Base-by-base conservation (phyloP, 352 stramenopile species). In the Phytophthora brassicae region DNA sequence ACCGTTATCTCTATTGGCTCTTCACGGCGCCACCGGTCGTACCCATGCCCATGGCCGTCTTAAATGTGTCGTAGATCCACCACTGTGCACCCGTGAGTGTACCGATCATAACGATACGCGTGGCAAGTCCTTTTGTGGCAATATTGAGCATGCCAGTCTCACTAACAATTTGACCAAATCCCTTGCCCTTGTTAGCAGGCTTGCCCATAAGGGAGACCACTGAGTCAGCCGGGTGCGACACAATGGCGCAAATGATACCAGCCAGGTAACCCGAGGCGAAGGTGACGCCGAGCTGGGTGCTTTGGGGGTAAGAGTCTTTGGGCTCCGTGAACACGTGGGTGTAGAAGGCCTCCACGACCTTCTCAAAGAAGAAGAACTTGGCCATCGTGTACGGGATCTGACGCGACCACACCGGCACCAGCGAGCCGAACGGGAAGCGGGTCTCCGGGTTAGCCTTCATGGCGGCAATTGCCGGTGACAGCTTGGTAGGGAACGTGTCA, bases 311-410 rank as follows among this genome's bases (percentile, higher is more conserved):
- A 58, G 81, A 77, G 59, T 84, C 82, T 72, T 96, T 95, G 49
- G 90, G 90, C 71, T 93, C 85, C 45, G 90, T 97, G 74, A 96
- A 95, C 63, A 93, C 82, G 72, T 95, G 55, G 61, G 84, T 92
- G 81, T 95, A 95, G 70, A 95, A 95, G 22, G 68, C 79, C 68
- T 93, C 86, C 14, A 95, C 86, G 58, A 91, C 82, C 75, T 95
- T 95, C 64, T 95, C 86, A 60, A 98, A 98, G 72, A 99, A 98
- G 62, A 98, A 98, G 73, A 99, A 99, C 84, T 99, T 99, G 54
- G 96, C 94, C 95, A 99, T 99, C 54, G 97, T 99, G 95, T 99
- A 99, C 60, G 97, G 97, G 72, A 98, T 97, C 78, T 97, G 94
- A 41, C 93, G 88, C 45, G 86, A 95, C 86, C 86, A 95, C 59